Conservation (phyloP, 1,284 basidiomycete species). For the Apiotrichum porosum region DNA sequence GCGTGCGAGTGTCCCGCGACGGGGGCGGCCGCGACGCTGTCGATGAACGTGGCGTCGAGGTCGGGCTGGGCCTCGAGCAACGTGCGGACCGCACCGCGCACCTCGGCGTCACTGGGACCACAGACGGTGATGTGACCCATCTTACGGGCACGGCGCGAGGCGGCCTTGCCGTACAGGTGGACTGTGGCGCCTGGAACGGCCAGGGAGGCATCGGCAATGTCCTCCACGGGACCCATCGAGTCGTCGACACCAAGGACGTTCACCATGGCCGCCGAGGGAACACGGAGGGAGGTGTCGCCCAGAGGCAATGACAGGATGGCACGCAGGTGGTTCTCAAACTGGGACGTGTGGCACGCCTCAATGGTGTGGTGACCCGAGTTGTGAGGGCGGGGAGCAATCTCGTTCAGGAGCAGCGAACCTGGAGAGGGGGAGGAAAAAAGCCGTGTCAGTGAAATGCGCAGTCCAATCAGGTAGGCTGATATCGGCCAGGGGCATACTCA, state of each 20-base stretch:
- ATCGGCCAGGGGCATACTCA: too few species aligned
- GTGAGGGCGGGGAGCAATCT: conserved; percentile 98
- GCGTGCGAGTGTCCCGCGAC: conserved; percentile 53
- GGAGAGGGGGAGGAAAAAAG: too few species aligned
- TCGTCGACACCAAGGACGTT: conserved; percentile 81
- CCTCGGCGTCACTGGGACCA: conserved; percentile 72
- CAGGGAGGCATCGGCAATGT: conserved; percentile 58
- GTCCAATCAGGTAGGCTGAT: too few species aligned
- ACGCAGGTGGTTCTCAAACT: conserved; percentile 96
- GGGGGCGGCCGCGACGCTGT: conserved; percentile 56
- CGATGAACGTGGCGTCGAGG: conserved; percentile 51
- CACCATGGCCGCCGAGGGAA: conserved; percentile 85
- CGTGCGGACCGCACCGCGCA: conserved; percentile 63
- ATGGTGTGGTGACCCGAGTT: conserved; percentile 99
- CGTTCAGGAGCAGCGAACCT: conserved; percentile 84
- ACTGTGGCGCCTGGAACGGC: conserved; percentile 69
- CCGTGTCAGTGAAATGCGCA: conserved; percentile 5
- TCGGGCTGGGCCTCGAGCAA: conserved; percentile 65
- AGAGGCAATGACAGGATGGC: conserved; percentile 90
- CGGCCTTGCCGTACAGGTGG: conserved; percentile 91
- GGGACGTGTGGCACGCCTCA: conserved; percentile 91
- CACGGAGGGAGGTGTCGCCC: conserved; percentile 82
- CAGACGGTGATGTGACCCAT: conserved; percentile 97
- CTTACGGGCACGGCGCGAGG: conserved; percentile 85
- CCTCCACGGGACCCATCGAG: conserved; percentile 56